These are phyloP conservation scores for Komagataella pseudopastoris DNA, from an alignment of 805 yeast species.

Conservation along the genomic window DNA sequence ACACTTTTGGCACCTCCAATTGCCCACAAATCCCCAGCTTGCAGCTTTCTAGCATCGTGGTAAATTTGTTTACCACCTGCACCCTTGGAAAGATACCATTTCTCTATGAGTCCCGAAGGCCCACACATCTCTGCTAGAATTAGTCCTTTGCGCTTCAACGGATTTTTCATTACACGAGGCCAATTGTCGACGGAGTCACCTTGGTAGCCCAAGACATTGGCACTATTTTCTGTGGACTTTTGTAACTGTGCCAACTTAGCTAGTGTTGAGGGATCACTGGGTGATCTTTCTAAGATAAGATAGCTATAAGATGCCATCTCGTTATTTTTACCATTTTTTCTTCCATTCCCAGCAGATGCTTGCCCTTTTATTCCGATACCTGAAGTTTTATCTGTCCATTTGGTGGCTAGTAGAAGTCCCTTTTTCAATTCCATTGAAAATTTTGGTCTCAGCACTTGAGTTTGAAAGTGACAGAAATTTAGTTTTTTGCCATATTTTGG, in stretches of 20 bases:
- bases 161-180: slow-evolving; percentile 66
- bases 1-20: slow-evolving; percentile 42
- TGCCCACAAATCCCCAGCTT: slow-evolving; percentile 84
- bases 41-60: slow-evolving; percentile 82
- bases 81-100: slow-evolving; percentile 69
- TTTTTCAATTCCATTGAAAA: slow-evolving; percentile 74
- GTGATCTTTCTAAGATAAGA: slow-evolving; percentile 51
- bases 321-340: slow-evolving; percentile 55
- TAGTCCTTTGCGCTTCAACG: slow-evolving; percentile 71
- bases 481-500: slow-evolving; percentile 42
- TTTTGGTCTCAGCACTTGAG: slow-evolving; percentile 63
- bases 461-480: slow-evolving; percentile 64
- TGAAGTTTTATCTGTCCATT: slow-evolving; percentile 50
- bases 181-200: slow-evolving; percentile 25
- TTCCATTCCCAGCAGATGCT: slow-evolving; percentile 57
- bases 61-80: slow-evolving; percentile 61
- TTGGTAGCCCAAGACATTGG: slow-evolving; percentile 10
- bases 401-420: slow-evolving; percentile 60
- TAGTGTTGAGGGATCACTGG: slow-evolving; percentile 26
- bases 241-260: slow-evolving; percentile 26
- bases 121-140: slow-evolving; percentile 71
- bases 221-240: slow-evolving; percentile 6
- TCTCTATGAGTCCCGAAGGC: slow-evolving; percentile 67
- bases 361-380: slow-evolving; percentile 38
- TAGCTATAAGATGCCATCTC: slow-evolving; percentile 69